These are phyloP conservation scores for Penicillium lividum DNA, from an alignment of 495 filamentous ascomycete genomes.

Conservation along the genomic window DNA sequence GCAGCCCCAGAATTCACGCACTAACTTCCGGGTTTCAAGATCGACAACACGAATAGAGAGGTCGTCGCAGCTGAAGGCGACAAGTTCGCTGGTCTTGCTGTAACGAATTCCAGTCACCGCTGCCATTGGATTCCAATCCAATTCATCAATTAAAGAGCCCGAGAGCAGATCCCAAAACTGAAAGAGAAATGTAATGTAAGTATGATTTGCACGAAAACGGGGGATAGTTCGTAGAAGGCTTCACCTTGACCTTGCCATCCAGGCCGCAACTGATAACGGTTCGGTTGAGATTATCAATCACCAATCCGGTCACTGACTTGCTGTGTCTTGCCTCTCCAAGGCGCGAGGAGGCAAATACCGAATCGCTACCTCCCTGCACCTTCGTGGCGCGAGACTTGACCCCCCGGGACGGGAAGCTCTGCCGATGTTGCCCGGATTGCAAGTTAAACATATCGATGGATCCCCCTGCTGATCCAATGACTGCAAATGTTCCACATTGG, in stretches of 20 bases:
- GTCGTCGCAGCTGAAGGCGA: conserved; percentile 89
- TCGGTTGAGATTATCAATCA: conserved; percentile 81
- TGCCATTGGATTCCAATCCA: conserved; percentile 84
- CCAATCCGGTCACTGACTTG: conserved; percentile 79
- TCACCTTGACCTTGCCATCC: conserved; percentile 86
- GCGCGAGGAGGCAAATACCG: not conserved
- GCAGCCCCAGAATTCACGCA: conserved; percentile 91
- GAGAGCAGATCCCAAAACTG: conserved; percentile 90
- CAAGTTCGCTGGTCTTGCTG: conserved; percentile 77
- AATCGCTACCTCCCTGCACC: not conserved
- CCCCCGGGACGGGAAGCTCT: conserved; percentile 75
- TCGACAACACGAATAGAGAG: conserved; percentile 86
- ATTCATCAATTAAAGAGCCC: conserved; percentile 73
- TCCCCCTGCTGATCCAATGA: conserved; percentile 83
- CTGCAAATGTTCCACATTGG: conserved; percentile 87
- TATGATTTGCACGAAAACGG: not conserved
- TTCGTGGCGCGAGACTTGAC: conserved; percentile 54
- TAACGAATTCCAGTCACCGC: conserved; percentile 73
- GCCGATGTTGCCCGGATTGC: conserved; percentile 85
- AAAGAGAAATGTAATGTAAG: conserved; percentile 8
- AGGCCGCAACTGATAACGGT: conserved; percentile 79
- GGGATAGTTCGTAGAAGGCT: not conserved
- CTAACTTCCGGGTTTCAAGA: conserved; percentile 81
- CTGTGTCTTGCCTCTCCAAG: conserved; percentile 63
- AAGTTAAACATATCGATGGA: conserved; percentile 93